Evolutionary conservation across 352 stramenopile species (phyloP).

Genomic region (Globisporangium spinosum): DNA sequence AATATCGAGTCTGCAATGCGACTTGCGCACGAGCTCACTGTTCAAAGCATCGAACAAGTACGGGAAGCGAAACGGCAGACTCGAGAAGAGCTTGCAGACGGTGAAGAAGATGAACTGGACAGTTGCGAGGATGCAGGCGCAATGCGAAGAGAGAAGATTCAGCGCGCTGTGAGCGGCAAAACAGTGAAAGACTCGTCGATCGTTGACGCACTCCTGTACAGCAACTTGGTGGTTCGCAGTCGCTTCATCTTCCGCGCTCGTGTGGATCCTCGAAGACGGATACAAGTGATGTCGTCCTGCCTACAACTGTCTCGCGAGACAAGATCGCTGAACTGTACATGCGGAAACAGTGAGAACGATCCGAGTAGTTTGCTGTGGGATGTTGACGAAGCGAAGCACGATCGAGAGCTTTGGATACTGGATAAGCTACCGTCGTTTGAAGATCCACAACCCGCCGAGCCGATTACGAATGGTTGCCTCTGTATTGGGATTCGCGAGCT

Average conservation of each 20-base stretch:
- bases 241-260: conserved; percentile 79
- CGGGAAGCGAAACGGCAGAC: conserved; percentile 43
- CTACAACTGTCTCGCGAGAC: conserved; percentile 71
- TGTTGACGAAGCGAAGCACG: conserved; percentile 72
- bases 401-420: conserved; percentile 56
- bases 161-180: conserved; percentile 15
- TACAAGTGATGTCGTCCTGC: conserved; percentile 63
- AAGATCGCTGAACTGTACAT: conserved; percentile 63
- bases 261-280: conserved; percentile 63
- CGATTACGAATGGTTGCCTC: conserved; percentile 37
- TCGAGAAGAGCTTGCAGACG: conserved; percentile 34
- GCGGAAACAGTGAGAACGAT: conserved; percentile 72
- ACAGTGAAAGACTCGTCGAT: conserved; percentile 57
- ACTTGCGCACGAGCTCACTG: conserved; percentile 63
- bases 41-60: conserved; percentile 70
- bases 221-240: conserved; percentile 72
- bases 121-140: conserved; percentile 17
- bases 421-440: conserved; percentile 67
- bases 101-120: conserved; percentile 21
- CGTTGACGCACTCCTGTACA: conserved; percentile 74
- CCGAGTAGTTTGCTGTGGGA: conserved; percentile 59
- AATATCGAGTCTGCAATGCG: conserved; percentile 84
- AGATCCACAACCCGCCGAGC: conserved; percentile 25
- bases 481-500: conserved; percentile 76
- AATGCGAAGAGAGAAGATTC: conserved; percentile 21